phyloP scores from a whole-genome alignment of 257 asterid genomes.

The Cordia subcordata region DNA sequence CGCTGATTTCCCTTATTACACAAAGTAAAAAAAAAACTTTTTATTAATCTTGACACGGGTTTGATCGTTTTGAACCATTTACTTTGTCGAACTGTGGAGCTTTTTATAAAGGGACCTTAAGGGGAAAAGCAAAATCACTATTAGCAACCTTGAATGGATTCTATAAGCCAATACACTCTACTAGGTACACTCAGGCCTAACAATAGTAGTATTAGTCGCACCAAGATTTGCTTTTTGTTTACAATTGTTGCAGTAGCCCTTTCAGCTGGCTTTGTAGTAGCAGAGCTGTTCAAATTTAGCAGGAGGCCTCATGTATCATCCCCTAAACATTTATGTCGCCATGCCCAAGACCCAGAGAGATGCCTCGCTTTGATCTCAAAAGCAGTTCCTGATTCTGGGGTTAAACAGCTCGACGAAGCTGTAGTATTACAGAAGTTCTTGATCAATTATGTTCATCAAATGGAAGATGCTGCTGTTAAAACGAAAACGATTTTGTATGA shows the following conservation, averaged over 20 bases:
- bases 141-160: too few species aligned
- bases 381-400: constrained; percentile 10
- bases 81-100: too few species aligned
- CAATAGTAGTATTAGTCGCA: too few species aligned
- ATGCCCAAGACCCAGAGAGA: constrained; percentile 24
- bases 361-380: constrained; percentile 27
- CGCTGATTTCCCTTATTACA: too few species aligned
- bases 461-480: constrained; percentile 12
- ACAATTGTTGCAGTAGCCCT: constrained; percentile 10
- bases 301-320: constrained; percentile 5
- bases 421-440: constrained; percentile 19
- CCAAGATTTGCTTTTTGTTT: constrained; percentile 20
- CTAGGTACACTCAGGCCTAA: constrained; percentile 13
- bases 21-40: too few species aligned
- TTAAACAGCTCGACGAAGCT: neutral
- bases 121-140: too few species aligned
- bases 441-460: constrained; percentile 19
- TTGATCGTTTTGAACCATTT: too few species aligned
- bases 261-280: constrained; percentile 22
- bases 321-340: constrained; percentile 20
- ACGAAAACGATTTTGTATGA: constrained; percentile 6
- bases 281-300: constrained; percentile 2
- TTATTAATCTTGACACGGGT: too few species aligned
- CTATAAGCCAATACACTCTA: constrained; percentile 30
- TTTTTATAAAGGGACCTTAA: too few species aligned